A percentile compares a stretch with the other conserved stretches of the same genome.
Evolutionary conservation across 805 yeast genomes (phyloP).

Genomic region (Yarrowia alimentaria): DNA sequence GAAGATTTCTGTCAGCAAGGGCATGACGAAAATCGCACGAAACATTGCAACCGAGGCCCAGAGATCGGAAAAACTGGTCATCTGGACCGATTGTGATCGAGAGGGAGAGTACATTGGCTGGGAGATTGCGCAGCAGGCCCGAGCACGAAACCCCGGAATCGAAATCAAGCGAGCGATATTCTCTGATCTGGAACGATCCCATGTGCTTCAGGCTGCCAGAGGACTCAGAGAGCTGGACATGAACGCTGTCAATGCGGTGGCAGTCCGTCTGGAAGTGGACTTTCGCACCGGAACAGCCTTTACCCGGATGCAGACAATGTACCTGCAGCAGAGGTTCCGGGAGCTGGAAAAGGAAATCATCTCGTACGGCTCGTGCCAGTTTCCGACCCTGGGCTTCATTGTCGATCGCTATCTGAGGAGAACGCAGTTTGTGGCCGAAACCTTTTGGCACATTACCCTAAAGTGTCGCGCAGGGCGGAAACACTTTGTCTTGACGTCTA

Average conservation of each 20-base stretch:
- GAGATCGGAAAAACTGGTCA: conserved; percentile 63
- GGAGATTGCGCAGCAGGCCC: conserved; percentile 80
- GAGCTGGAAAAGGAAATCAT: conserved; percentile 42
- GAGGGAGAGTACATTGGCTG: conserved; percentile 93
- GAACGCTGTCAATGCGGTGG: conserved; percentile 77
- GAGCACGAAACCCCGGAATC: conserved; percentile 48
- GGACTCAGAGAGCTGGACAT: conserved; percentile 63
- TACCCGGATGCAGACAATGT: conserved; percentile 71
- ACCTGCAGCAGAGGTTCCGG: conserved; percentile 40
- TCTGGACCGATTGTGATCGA: conserved; percentile 98
- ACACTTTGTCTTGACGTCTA: conserved; percentile 61
- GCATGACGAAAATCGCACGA: conserved; percentile 50
- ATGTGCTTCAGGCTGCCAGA: conserved; percentile 70
- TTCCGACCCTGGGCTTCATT: conserved; percentile 94
- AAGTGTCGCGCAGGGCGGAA: conserved; percentile 38
- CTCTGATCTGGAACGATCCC: conserved; percentile 78
- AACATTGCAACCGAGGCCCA: conserved; percentile 70
- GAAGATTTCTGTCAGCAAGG: conserved; percentile 43
- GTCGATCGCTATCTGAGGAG: conserved; percentile 86
- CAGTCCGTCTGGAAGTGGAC: conserved; percentile 83
- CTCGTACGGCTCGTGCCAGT: conserved; percentile 93
- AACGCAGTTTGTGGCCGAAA: conserved; percentile 67
- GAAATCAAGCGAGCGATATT: conserved; percentile 74
- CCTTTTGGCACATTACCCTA: conserved; percentile 72
- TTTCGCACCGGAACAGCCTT: conserved; percentile 84